Percentiles rank a stretch among this genome's conserved stretches.
Conservation (phyloP, 768 basidiomycete genomes). For the Rhizopogon salebrosus region DNA sequence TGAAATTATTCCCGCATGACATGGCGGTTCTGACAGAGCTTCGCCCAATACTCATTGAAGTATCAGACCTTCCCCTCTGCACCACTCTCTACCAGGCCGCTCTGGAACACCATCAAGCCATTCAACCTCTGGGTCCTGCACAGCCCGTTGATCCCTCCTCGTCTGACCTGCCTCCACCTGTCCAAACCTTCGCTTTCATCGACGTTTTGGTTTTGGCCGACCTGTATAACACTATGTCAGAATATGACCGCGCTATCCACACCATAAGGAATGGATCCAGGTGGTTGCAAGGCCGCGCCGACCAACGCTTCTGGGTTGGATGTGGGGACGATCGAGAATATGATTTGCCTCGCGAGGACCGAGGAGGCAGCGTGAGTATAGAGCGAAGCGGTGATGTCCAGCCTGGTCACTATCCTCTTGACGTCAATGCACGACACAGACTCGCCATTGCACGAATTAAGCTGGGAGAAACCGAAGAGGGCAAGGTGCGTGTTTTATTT, state of each 20-base stretch:
- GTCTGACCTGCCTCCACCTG: conserved; percentile 5
- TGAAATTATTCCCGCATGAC: conserved; percentile 74
- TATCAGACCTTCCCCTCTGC: conserved; percentile 61
- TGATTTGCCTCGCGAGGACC: conserved; percentile 38
- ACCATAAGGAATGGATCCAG: conserved; percentile 72
- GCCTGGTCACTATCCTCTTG: conserved; percentile 57
- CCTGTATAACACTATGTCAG: conserved; percentile 65
- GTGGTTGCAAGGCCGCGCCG: conserved; percentile 84
- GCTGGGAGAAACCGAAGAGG: conserved; percentile 76
- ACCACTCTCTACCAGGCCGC: conserved; percentile 67
- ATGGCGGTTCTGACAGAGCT: conserved; percentile 75
- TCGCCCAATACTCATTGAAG: conserved; percentile 66
- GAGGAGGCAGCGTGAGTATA: conserved; percentile 15
- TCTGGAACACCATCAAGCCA: conserved; percentile 58
- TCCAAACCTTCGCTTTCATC: conserved; percentile 20
- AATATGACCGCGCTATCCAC: conserved; percentile 62
- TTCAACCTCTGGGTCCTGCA: conserved; percentile 39
- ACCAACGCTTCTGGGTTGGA: conserved; percentile 75
- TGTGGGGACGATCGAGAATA: conserved; percentile 89
- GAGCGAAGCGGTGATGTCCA: conserved; percentile 43
- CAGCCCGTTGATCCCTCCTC: conserved; percentile 24
- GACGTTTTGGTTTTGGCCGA: conserved; percentile 86
- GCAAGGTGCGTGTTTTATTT: conserved; percentile 49
- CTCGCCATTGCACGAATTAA: conserved; percentile 79
- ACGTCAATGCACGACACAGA: conserved; percentile 77